Evolutionary conservation across 169 alveolate species (phyloP), one percentile per base, ranked within the genome.

Genomic region (Neospora caninum): DNA sequence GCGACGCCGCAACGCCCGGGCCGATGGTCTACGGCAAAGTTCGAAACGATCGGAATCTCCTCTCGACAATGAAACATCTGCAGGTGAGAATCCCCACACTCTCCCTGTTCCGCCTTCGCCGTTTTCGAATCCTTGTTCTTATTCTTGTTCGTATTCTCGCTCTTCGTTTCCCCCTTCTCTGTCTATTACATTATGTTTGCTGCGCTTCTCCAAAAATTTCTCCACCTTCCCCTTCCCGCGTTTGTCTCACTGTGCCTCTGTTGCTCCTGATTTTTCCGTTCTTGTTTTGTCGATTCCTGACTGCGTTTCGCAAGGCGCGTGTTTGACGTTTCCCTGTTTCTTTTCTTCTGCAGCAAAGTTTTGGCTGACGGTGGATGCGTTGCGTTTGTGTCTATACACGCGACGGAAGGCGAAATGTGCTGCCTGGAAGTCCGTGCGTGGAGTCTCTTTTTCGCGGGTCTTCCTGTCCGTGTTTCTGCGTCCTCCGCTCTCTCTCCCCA

Each of bases 41-140:
- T 18, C n/a, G 41, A 49, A 82, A 82, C 38, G 89, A 82, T 41
- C 89, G 39, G 67, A 82, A 38, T 10, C 43, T 42, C 38, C 54
- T 82, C 36, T 82, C 89, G 31, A 82, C 89, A 31, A 18, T 82
- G 69, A 82, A 82, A 41, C 89, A 82, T 82, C 89, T 82, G n/a
- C 69, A 42, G 41, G 89, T 82, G 67, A 41, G 89, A 2, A 18
- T 27, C 43, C n/a, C 25, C 20, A 6, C 25, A 10, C 84, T 13
- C 9, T 34, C 84, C 39, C n/a, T 31, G 25, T 18, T 22, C 25
- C 16, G 4, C 43, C 42, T 9, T 73, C 13, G 7, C 45, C 18
- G n/a, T n/a, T 73, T n/a, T 73, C 84, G 7, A 13, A 22, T 22
- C 27, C 84, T 73, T 34, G 10, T 36, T 73, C 42, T 73, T 31